Conservation (phyloP, 2,329 filamentous ascomycete genomes). For the Triangularia verruculosa region DNA sequence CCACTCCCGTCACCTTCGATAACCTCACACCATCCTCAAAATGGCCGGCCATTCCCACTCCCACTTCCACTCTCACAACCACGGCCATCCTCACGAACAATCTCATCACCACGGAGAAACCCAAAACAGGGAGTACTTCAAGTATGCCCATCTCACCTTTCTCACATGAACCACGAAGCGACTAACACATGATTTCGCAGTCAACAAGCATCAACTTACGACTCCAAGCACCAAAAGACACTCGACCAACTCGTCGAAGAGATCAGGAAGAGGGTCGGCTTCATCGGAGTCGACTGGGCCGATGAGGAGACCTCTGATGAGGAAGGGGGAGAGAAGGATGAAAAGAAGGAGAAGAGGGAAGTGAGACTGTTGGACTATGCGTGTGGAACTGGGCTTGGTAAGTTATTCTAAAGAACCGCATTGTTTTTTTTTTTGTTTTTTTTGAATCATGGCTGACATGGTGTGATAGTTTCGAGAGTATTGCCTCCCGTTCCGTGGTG, state of each 20-base stretch:
- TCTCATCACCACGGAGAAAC: constrained; percentile 5
- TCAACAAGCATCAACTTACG: constrained; percentile 53
- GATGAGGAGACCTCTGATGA: constrained; percentile 37
- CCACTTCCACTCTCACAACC: background rate
- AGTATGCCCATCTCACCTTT: constrained; percentile 33
- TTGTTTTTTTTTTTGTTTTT: too few relatives aligned
- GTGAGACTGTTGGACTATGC: constrained; percentile 70
- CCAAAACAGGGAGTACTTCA: constrained; percentile 42
- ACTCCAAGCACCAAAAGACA: constrained; percentile 53
- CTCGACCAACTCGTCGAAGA: constrained; percentile 52
- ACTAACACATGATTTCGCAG: constrained; percentile 37
- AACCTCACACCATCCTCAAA: background rate
- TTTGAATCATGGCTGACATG: background rate
- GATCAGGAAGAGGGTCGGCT: constrained; percentile 52
- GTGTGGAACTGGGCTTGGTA: constrained; percentile 50
- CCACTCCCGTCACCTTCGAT: background rate
- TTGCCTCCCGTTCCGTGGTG: constrained; percentile 19
- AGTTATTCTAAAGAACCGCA: constrained; percentile 10
- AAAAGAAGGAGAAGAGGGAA: constrained; percentile 27
- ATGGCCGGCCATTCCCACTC: background rate
- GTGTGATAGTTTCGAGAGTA: constrained; percentile 65
- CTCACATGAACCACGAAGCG: background rate
- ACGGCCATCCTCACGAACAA: constrained; percentile 5
- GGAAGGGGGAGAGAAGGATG: constrained; percentile 30
- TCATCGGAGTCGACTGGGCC: constrained; percentile 60